Base-by-base conservation (phyloP, 176 grass and related monocot genomes). In the Aegilops longissima region DNA sequence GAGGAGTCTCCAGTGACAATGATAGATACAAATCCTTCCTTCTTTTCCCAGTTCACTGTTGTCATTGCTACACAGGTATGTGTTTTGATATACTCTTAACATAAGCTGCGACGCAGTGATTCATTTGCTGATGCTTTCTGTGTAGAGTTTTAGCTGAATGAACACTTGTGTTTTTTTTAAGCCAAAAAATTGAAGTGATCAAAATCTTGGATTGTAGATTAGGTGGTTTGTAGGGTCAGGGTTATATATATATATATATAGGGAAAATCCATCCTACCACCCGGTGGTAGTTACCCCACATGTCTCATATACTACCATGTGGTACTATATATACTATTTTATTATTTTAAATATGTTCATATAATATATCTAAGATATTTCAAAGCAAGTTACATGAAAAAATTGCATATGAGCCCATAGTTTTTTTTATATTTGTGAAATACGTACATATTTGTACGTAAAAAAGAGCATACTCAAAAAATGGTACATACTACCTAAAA, bases 51-150 rank as follows among this genome's bases (percentile, higher is more conserved):
- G 70, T 97, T 97, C 70, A 92, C 90, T 34, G 76, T 97, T 69
- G 92, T 97, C 33, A 94, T 97, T 89, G 90, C 95, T 49, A 97
- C 95, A 29, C 92, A 97, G 95, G 95, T 97, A 25, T 85, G 79
- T 81, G 36, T 4, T 71, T 78, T 8, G 14, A 40, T 56, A 9
- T 56, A 73, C 76, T 76, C 45, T 66, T 73, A 34, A 21, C 13
- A 72, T 73, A 23, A 76, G 12, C 27, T 70, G n/a, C 25, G 69
- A 74, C 69, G 4, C n/a, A 61, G 45, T 89, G 65, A 33, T 83
- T 89, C 13, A 10, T 49, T 39, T 70, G 2, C 20, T 29, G 20
- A 20, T 70, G 30, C 21, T 92, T 40, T 63, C 7, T 81, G 25
- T 25, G 21, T 63, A 27, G 36, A 86, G 75, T 39, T 47, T 82